Evolutionary conservation across 345 rosid species (phyloP).

Genomic region (Eucalyptus victrix): DNA sequence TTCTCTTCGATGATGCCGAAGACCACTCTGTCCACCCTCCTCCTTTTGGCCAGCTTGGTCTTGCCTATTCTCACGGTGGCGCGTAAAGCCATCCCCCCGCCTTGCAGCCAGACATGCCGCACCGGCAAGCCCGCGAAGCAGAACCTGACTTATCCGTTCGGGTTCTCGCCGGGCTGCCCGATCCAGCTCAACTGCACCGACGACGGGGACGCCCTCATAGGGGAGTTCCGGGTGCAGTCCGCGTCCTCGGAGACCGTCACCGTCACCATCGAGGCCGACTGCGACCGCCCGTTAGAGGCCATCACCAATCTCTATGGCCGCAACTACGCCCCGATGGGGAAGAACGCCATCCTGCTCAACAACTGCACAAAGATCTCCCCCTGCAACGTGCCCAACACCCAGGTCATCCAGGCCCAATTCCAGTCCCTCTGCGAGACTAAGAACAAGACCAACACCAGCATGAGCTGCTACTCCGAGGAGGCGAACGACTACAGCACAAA

Average conservation of each 20-base stretch:
- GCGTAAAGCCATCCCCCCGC: neutral
- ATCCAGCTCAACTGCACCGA: constrained; percentile 39
- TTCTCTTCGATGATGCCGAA: neutral
- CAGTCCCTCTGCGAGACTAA: neutral
- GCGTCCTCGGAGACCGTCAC: constrained; percentile 3
- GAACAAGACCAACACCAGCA: neutral
- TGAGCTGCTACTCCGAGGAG: constrained; percentile 17
- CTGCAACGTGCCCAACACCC: constrained; percentile 16
- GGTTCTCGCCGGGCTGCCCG: constrained; percentile 35
- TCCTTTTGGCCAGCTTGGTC: neutral
- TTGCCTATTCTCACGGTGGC: neutral
- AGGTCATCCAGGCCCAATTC: constrained; percentile 14
- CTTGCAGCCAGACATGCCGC: constrained; percentile 30
- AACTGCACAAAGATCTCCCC: constrained; percentile 8
- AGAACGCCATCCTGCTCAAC: constrained; percentile 28
- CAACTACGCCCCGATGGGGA: constrained; percentile 24
- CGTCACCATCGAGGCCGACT: constrained; percentile 22
- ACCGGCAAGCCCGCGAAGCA: neutral
- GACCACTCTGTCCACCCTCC: neutral
- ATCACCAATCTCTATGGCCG: constrained; percentile 18
- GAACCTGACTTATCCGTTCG: constrained; percentile 40
- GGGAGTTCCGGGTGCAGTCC: constrained; percentile 9
- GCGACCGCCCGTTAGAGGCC: constrained; percentile 28
- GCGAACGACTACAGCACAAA: neutral
- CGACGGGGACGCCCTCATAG: neutral